These are phyloP conservation scores for Gypsophila paniculata DNA, from an alignment of 179 eudicot genomes.

Conservation along the genomic window DNA sequence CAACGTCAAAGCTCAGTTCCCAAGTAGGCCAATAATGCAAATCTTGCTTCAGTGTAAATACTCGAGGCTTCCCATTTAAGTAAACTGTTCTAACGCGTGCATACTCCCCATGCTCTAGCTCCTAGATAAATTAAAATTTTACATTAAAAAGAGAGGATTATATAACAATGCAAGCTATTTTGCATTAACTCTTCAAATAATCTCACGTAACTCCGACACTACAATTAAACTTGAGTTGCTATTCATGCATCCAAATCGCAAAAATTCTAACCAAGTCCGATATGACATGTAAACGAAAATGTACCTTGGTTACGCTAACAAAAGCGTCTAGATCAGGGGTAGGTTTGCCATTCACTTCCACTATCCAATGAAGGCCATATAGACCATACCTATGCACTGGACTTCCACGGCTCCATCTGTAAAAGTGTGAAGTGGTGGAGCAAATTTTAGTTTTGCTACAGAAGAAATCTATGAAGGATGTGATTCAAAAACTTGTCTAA, in stretches of 20 bases:
- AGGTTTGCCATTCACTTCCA: conserved; percentile 87
- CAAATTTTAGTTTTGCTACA: not conserved
- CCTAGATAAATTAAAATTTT: conserved; percentile 33
- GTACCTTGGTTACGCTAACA: conserved; percentile 82
- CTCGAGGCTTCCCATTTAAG: conserved; percentile 92
- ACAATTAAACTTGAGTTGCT: not conserved
- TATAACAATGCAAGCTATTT: not conserved
- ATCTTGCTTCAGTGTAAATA: conserved; percentile 84
- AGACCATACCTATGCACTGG: conserved; percentile 82
- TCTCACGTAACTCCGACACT: not conserved
- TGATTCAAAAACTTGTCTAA: not conserved
- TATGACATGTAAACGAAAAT: not conserved
- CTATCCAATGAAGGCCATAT: conserved; percentile 94
- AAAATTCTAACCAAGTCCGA: not conserved
- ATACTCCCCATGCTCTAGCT: conserved; percentile 65
- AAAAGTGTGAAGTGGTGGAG: conserved; percentile 28
- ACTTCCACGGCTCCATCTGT: conserved; percentile 94
- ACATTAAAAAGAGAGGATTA: not conserved
- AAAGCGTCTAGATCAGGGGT: conserved; percentile 87
- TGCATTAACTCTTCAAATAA: not conserved
- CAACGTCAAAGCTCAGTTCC: conserved; percentile 76
- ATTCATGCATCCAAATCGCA: too few species aligned
- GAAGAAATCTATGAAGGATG: not conserved
- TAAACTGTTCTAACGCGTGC: conserved; percentile 78
- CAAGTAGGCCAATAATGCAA: conserved; percentile 98